A percentile compares a stretch with the other conserved stretches of the same genome.
phyloP scores from a whole-genome alignment of 2,329 filamentous ascomycete genomes.

The Ceratocystis harringtonii region DNA sequence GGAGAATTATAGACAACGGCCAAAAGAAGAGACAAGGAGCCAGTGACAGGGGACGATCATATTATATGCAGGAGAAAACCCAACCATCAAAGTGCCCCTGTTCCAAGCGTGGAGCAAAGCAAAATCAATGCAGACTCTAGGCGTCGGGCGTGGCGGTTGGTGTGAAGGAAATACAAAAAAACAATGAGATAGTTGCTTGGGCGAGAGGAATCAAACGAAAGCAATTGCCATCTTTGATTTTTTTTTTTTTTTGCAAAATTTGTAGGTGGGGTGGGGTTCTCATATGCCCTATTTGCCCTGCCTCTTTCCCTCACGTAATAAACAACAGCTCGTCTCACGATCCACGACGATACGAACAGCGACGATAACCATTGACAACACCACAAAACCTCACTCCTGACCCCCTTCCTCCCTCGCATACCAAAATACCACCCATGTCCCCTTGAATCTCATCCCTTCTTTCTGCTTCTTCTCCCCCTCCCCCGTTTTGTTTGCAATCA shows the following conservation, averaged over 20 bases:
- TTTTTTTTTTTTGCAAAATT: no score
- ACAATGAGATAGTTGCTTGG: no score
- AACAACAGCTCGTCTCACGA: no score
- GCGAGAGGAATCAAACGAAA: no score
- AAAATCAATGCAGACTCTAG: neutral
- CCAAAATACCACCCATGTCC: neutral
- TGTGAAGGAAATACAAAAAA: no score
- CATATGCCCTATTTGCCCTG: no score
- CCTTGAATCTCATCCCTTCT: neutral
- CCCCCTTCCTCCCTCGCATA: neutral
- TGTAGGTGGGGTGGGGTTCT: no score
- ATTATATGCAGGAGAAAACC: neutral
- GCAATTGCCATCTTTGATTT: no score
- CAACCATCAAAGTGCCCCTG: neutral
- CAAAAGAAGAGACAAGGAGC: neutral
- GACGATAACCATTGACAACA: neutral
- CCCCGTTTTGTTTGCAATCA: neutral
- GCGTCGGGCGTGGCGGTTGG: neutral
- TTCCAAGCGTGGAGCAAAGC: neutral
- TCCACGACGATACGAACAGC: no score
- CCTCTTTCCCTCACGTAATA: no score
- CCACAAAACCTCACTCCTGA: neutral
- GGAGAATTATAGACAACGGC: neutral
- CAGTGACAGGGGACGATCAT: neutral
- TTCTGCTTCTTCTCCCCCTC: neutral